Base-by-base conservation (phyloP, 2,329 filamentous ascomycete genomes). In the Macrophomina phaseolina region DNA sequence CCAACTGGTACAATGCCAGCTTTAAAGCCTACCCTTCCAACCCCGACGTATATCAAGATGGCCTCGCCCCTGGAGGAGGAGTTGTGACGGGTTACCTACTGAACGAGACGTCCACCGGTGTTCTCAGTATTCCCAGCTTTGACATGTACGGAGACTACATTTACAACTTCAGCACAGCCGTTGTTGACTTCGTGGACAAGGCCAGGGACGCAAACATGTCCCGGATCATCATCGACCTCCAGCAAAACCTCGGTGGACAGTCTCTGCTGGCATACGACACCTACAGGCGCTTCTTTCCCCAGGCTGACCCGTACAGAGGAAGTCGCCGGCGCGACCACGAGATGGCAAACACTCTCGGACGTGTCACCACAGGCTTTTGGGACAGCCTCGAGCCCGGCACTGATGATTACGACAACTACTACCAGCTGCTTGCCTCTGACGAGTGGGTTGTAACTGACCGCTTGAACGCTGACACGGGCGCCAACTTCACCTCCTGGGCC, bases 181-280 rank as follows among this genome's bases (percentile, higher is more conserved):
- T 76, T 2, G 64, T 77, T 9, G 65, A 77, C 0, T 84, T 88
- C 69, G 73, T 88, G 9, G 72, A 75, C 0, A 73, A 78, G 28
- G 81, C 81, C 36, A 80, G 81, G 40, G 68, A 73, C 0, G 77
- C 78, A 7, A 80, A 81, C 2, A 87, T 86, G 73, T 83, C 79
- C 46, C 88, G 84, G 69, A 77, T 91, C 0, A 78, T 91, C 16
- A 85, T 91, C 67, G 89, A 91, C 69, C 71, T 91, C 23, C 32
- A 64, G 9, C 18, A 69, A 30, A 61, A 69, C 63, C 76, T 80
- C 66, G 68, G 67, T 38, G 68, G 71, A 23, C 68, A 79, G 11
- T 70, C 68, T 1, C 69, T 53, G 53, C 74, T 48, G 67, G 77
- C 73, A 4, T 67, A 28, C 65, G 71, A 58, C 65, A 68, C 28